A percentile compares a stretch with the other conserved stretches of the same genome.
Conservation (phyloP, 352 stramenopile species). For the Phytophthora aleatoria region DNA sequence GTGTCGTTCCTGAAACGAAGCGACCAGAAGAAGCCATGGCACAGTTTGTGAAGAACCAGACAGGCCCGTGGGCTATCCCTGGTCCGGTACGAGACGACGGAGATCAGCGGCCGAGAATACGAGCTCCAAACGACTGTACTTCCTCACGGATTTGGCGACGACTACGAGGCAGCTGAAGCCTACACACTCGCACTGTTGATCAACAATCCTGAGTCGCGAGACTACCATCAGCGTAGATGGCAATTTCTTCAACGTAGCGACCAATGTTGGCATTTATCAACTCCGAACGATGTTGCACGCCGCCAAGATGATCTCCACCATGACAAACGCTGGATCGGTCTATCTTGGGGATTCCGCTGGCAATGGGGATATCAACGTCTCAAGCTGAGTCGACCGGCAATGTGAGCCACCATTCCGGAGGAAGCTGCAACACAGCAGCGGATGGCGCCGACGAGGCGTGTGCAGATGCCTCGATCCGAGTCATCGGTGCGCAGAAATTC, state of each 20-base stretch:
- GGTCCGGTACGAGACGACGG: slow-evolving; percentile 47
- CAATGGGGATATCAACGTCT: slow-evolving; percentile 1
- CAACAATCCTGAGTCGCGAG: slow-evolving; percentile 46
- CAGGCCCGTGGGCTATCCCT: slow-evolving; percentile 23
- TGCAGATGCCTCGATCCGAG: slow-evolving; percentile 9
- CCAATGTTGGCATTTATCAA: slow-evolving; percentile 44
- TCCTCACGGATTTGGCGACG: slow-evolving; percentile 36
- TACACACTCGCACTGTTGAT: slow-evolving; percentile 39
- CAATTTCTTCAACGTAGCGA: slow-evolving; percentile 36
- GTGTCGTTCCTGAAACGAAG: slow-evolving; percentile 37
- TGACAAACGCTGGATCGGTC: slow-evolving; percentile 33
- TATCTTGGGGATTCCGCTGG: slow-evolving; percentile 21
- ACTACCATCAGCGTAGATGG: slow-evolving; percentile 30
- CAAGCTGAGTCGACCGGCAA: slow-evolving; percentile 35
- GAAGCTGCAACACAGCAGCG: not conserved
- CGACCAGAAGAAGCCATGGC: slow-evolving; percentile 35
- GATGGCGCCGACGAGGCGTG: slow-evolving; percentile 33
- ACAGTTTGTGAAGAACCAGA: slow-evolving; percentile 34
- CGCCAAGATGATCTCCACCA: slow-evolving; percentile 21
- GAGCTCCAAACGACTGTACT: slow-evolving; percentile 49
- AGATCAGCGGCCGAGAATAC: slow-evolving; percentile 36
- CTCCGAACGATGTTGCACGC: slow-evolving; percentile 36
- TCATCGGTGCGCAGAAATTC: slow-evolving; percentile 46
- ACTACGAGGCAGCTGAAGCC: slow-evolving; percentile 26
- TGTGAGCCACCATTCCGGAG: slow-evolving; percentile 49